Evolutionary conservation across 331 rosid species (phyloP).

Genomic region (Quercus lobata): DNA sequence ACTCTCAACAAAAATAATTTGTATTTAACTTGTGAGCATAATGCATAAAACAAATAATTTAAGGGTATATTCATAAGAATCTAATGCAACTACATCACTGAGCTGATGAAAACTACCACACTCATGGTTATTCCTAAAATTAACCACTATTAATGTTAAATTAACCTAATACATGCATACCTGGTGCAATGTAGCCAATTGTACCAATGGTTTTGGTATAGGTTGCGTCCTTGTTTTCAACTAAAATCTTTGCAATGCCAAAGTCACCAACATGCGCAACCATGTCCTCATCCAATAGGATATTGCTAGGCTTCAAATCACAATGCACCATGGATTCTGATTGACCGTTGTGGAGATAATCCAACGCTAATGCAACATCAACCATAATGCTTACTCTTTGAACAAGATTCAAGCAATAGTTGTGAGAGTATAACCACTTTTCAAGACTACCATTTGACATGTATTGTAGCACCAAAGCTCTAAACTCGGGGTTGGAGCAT

Average conservation of each 20-base stretch:
- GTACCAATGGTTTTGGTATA: slow-evolving; percentile 19
- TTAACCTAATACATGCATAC: not conserved
- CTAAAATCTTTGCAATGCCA: slow-evolving; percentile 22
- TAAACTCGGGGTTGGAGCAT: slow-evolving; percentile 19
- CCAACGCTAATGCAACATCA: slow-evolving; percentile 32
- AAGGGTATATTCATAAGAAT: too few species aligned
- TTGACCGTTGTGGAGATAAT: slow-evolving; percentile 21
- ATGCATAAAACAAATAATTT: too few species aligned
- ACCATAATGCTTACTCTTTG: slow-evolving; percentile 28
- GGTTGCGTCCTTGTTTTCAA: not conserved
- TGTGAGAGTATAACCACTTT: slow-evolving; percentile 21
- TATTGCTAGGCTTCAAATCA: slow-evolving; percentile 19
- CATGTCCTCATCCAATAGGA: slow-evolving; percentile 8
- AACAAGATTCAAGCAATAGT: slow-evolving; percentile 2
- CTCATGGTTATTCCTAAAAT: too few species aligned
- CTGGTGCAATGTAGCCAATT: slow-evolving; percentile 28
- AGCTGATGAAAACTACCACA: too few species aligned
- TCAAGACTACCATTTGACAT: slow-evolving; percentile 34
- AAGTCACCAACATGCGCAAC: slow-evolving; percentile 31
- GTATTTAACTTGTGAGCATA: too few species aligned
- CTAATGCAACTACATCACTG: too few species aligned
- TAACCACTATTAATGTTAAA: too few species aligned
- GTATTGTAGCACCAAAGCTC: slow-evolving; percentile 22
- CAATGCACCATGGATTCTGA: slow-evolving; percentile 15
- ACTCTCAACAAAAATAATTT: too few species aligned